Evolutionary conservation across 495 filamentous ascomycete species (phyloP).

Genomic region (Penicillium egyptiacum): DNA sequence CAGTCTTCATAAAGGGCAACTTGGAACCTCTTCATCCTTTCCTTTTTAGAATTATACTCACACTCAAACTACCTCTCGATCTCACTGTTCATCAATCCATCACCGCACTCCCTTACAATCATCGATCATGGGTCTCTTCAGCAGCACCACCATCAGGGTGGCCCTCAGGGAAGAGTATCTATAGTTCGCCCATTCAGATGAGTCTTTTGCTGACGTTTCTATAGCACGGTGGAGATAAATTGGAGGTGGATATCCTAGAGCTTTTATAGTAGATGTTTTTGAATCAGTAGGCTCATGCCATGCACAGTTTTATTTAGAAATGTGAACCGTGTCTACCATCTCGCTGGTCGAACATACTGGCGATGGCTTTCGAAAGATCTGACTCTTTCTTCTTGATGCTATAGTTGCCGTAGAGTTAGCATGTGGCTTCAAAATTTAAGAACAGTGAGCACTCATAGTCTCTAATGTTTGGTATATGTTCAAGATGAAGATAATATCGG

Average conservation of each 20-base stretch:
- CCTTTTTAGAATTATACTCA: too few species aligned
- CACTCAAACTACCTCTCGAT: background rate
- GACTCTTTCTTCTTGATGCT: background rate
- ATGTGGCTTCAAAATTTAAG: background rate
- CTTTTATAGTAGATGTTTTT: background rate
- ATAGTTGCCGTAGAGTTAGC: background rate
- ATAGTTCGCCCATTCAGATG: background rate
- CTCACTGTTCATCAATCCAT: background rate
- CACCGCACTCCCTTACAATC: background rate
- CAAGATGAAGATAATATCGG: too few species aligned
- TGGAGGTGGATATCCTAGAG: background rate
- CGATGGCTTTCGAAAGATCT: background rate
- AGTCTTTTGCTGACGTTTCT: background rate
- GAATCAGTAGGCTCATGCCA: background rate
- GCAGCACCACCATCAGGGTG: background rate
- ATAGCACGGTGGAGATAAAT: conserved; percentile 2
- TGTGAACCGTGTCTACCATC: background rate
- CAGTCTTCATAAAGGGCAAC: background rate
- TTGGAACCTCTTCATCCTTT: background rate
- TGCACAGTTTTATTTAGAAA: conserved; percentile 55
- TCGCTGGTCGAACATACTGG: background rate
- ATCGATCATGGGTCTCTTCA: conserved; percentile 6
- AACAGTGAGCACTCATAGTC: too few species aligned
- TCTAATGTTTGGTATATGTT: too few species aligned
- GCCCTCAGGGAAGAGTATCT: background rate